Evolutionary conservation across 23 red algal genomes (phyloP).

Genomic region (Pyropia haitanensis): DNA sequence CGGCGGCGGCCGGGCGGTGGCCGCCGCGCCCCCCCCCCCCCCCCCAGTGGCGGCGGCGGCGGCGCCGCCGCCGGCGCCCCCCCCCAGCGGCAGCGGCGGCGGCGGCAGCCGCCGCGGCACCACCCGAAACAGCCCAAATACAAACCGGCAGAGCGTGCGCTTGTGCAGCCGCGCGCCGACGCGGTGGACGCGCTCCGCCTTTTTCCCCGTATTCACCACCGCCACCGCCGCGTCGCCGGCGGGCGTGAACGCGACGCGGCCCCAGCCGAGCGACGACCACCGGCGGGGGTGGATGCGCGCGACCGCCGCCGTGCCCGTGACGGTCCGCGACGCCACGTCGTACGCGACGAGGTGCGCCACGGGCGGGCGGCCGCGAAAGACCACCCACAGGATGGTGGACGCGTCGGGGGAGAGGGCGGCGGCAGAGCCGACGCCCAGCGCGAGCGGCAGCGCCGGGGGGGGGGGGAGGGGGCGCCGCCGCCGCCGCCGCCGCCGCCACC

Average conservation of each 20-base stretch:
- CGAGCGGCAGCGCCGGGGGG: too few relatives aligned
- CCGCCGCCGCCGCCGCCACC: too few relatives aligned
- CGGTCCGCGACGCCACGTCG: not conserved
- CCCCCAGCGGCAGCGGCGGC: not conserved
- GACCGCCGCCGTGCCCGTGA: not conserved
- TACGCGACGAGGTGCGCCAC: conserved; percentile 12
- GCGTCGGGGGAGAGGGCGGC: conserved; percentile 34
- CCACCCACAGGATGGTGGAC: conserved; percentile 6
- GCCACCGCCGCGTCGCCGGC: conserved; percentile 4
- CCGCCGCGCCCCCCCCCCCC: too few relatives aligned
- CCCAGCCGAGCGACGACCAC: conserved; percentile 33
- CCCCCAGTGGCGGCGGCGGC: not conserved
- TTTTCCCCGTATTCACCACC: conserved; percentile 22
- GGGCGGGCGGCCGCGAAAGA: conserved; percentile 15
- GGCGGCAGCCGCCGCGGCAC: not conserved
- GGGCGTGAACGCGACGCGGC: conserved; percentile 5
- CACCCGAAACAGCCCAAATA: conserved; percentile 1
- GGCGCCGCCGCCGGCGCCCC: not conserved
- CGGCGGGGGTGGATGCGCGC: conserved; percentile 1
- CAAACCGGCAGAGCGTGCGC: conserved; percentile 20
- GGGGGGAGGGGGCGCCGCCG: too few relatives aligned
- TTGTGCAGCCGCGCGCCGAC: conserved; percentile 16
- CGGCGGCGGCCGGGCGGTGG: too few relatives aligned
- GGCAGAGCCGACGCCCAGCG: not conserved
- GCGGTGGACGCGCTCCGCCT: conserved; percentile 5